phyloP scores from a whole-genome alignment of 306 rosid species.

The Herpetospermum pedunculosum region DNA sequence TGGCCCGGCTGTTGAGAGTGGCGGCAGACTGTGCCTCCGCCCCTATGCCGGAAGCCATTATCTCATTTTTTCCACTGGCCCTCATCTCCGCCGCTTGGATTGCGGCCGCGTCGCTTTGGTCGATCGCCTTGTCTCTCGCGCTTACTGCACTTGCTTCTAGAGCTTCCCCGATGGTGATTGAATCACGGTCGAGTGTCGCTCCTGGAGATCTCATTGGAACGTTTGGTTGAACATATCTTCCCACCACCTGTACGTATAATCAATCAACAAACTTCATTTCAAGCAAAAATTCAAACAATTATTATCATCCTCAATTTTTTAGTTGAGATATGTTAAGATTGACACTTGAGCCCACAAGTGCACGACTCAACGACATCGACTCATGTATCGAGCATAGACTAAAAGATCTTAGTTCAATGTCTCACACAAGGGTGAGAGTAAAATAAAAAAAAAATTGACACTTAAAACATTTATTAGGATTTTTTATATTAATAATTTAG shows the following conservation, averaged over 20 bases:
- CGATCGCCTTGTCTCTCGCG: slow-evolving; percentile 29
- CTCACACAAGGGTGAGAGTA: too few species aligned
- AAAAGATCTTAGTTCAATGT: too few species aligned
- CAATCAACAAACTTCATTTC: not conserved
- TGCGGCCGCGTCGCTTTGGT: slow-evolving; percentile 38
- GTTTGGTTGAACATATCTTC: slow-evolving; percentile 35
- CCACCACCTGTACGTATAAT: slow-evolving; percentile 28
- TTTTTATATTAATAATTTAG: too few species aligned
- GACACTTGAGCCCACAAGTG: too few species aligned
- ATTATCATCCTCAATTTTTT: too few species aligned
- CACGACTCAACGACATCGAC: too few species aligned
- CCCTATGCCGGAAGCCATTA: slow-evolving; percentile 17
- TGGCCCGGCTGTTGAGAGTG: slow-evolving; percentile 16
- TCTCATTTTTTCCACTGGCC: slow-evolving; percentile 21
- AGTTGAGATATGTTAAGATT: too few species aligned
- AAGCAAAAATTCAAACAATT: too few species aligned
- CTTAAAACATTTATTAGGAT: too few species aligned
- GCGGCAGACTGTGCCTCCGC: slow-evolving; percentile 44
- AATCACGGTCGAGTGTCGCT: slow-evolving; percentile 17
- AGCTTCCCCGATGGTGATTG: slow-evolving; percentile 53
- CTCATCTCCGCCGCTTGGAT: slow-evolving; percentile 40
- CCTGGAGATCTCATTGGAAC: slow-evolving; percentile 19
- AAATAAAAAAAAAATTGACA: too few species aligned
- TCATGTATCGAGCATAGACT: too few species aligned
- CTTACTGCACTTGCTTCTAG: slow-evolving; percentile 35